Conservation (phyloP, 495 filamentous ascomycete genomes). For the Aspergillus ellipticus region DNA sequence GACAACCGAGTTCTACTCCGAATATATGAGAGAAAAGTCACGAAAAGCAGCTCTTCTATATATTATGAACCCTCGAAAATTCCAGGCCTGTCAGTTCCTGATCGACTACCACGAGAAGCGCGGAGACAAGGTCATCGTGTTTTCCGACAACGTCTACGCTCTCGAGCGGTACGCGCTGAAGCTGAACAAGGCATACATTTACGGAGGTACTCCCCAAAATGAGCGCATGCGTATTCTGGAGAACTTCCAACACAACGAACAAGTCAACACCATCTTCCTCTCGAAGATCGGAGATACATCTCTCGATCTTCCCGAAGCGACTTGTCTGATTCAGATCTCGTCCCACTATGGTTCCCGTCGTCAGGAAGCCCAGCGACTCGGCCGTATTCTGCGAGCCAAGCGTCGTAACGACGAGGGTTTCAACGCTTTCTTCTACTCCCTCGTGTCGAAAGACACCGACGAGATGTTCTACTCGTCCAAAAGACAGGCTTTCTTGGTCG, state of each 20-base stretch:
- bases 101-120: slow-evolving; percentile 97
- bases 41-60: slow-evolving; percentile 74
- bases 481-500: slow-evolving; percentile 94
- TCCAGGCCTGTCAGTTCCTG: slow-evolving; percentile 93
- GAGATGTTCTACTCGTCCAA: slow-evolving; percentile 99
- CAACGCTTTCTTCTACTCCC: slow-evolving; percentile 98
- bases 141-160: slow-evolving; percentile 97
- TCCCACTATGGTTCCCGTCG: slow-evolving; percentile 97
- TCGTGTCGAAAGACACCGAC: slow-evolving; percentile 94
- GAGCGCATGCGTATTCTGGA: slow-evolving; percentile 89
- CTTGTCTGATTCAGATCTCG: slow-evolving; percentile 96
- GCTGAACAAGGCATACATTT: slow-evolving; percentile 88
- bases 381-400: slow-evolving; percentile 93
- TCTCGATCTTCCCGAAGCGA: slow-evolving; percentile 93
- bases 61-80: slow-evolving; percentile 97
- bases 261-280: slow-evolving; percentile 93
- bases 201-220: slow-evolving; percentile 77
- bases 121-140: slow-evolving; percentile 98
- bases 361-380: slow-evolving; percentile 93
- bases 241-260: slow-evolving; percentile 93
- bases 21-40: slow-evolving; percentile 75
- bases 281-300: slow-evolving; percentile 98
- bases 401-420: slow-evolving; percentile 97
- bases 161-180: slow-evolving; percentile 80
- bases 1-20: slow-evolving; percentile 96